Base-by-base conservation (phyloP, 2,329 filamentous ascomycete species). In the Lachnellula subtilissima region DNA sequence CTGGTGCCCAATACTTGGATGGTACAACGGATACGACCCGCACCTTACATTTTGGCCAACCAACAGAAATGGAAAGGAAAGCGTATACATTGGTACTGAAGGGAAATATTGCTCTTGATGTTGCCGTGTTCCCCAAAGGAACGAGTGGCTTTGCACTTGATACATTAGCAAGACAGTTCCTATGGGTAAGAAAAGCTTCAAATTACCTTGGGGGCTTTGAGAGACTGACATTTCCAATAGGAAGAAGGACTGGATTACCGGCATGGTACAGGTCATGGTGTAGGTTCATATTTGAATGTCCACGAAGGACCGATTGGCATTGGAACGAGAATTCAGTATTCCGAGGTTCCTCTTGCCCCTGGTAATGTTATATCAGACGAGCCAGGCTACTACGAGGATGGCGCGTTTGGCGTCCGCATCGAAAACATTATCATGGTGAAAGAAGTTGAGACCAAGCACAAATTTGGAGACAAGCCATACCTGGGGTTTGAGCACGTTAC, bases 281-380 rank as follows among this genome's bases (percentile, higher is more conserved):
- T 99, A 37, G 94, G 94, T 28, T 96, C 91, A 1, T 99, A 87
- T 73, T 76, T 99, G 67, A 99, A 99, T 64, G 94, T 99, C 0
- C 94, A 99, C 70, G 94, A 99, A 74, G 94, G 94, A 0, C 94
- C 94, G 1, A 96, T 99, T 59, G 94, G 94, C 19, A 95, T 99
- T 58, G 94, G 94, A 28, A 97, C 92, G 9, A 83, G 94, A 46
- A 84, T 95, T 40, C 89, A 95, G 66, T 97, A 93, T 70, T 87
- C 90, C 0, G 94, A 99, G 70, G 92, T 97, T 5, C 82, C 94
- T 0, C 79, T 99, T 32, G 84, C 90, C 0, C 80, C 90, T n/a
- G 94, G 94, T 46, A 97, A 99, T 66, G 93, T 99, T 42, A 84
- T 97, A 52, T 97, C 93, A 1, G 91, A 97, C 67, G 91, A 99